Conservation (phyloP, 805 yeast species). For the Starmerella tilneyi region DNA sequence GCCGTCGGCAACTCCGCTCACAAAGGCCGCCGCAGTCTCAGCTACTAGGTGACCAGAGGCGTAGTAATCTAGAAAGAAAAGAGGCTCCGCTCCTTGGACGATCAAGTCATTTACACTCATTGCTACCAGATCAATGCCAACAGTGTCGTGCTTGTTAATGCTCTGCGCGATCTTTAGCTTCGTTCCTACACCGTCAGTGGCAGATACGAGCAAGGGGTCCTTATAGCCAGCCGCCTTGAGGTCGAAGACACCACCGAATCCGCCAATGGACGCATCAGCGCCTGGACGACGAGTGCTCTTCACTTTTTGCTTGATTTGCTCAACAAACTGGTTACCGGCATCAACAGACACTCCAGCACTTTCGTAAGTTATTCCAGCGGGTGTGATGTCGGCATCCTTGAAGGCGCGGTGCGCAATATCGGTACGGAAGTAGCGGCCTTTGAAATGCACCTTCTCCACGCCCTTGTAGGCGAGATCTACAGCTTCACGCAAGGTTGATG, state of each 20-base stretch:
- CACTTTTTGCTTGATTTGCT: slow-evolving; percentile 79
- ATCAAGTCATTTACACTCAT: slow-evolving; percentile 97
- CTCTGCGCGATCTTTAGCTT: slow-evolving; percentile 90
- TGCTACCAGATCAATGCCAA: slow-evolving; percentile 96
- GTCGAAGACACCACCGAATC: slow-evolving; percentile 96
- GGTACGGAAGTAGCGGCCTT: slow-evolving; percentile 69
- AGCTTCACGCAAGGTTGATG: slow-evolving; percentile 62
- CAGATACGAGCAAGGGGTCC: slow-evolving; percentile 76
- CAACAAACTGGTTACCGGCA: slow-evolving; percentile 82
- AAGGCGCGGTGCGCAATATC: slow-evolving; percentile 97
- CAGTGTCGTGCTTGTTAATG: slow-evolving; percentile 85
- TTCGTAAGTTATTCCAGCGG: slow-evolving; percentile 61
- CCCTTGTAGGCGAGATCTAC: slow-evolving; percentile 81
- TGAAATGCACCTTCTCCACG: slow-evolving; percentile 62
- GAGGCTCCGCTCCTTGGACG: slow-evolving; percentile 98
- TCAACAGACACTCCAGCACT: slow-evolving; percentile 97
- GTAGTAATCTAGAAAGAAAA: slow-evolving; percentile 88
- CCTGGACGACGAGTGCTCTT: slow-evolving; percentile 91
- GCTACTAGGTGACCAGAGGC: slow-evolving; percentile 90
- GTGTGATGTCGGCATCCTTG: slow-evolving; percentile 37
- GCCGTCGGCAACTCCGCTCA: slow-evolving; percentile 92
- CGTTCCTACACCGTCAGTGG: slow-evolving; percentile 99
- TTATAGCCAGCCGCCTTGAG: slow-evolving; percentile 74
- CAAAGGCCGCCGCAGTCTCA: slow-evolving; percentile 74
- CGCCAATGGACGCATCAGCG: slow-evolving; percentile 96